phyloP scores from a whole-genome alignment of 345 rosid species.

The Eutrema yunnanense region DNA sequence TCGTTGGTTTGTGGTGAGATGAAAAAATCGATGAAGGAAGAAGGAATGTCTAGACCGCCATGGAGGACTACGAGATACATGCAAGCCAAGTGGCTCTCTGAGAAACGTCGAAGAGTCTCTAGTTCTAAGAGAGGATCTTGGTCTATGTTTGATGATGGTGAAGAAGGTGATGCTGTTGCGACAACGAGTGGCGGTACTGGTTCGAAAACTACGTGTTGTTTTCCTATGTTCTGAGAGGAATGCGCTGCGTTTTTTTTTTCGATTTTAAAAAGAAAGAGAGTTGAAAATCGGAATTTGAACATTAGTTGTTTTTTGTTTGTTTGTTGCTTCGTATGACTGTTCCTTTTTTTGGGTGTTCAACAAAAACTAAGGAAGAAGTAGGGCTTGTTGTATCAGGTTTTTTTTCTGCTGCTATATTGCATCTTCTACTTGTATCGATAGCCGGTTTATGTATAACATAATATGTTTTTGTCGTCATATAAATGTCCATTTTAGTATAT shows the following conservation, averaged over 20 bases:
- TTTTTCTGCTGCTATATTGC: slow-evolving; percentile 14
- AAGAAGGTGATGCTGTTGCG: not conserved
- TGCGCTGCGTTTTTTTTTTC: not conserved
- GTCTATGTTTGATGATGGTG: slow-evolving; percentile 13
- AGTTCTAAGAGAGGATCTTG: slow-evolving; percentile 7
- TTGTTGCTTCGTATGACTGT: not conserved
- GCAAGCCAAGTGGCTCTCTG: slow-evolving; percentile 52
- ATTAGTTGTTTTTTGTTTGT: not conserved
- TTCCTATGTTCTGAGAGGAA: slow-evolving; percentile 34
- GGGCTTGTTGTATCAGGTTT: slow-evolving; percentile 8
- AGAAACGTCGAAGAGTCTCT: slow-evolving; percentile 34
- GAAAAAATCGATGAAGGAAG: slow-evolving; percentile 37
- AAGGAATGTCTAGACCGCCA: slow-evolving; percentile 41
- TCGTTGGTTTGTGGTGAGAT: slow-evolving; percentile 41
- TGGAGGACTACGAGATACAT: slow-evolving; percentile 51
- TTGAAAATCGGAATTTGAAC: not conserved
- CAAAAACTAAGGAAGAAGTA: not conserved
- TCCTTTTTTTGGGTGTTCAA: not conserved
- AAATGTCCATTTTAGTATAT: not conserved
- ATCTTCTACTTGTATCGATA: slow-evolving; percentile 3
- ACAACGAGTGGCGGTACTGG: not conserved
- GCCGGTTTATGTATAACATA: not conserved
- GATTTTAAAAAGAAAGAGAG: not conserved
- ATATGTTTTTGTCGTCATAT: slow-evolving; percentile 8
- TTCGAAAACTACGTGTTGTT: slow-evolving; percentile 20